These are phyloP conservation scores for Alternaria postmessia DNA, from an alignment of 2,329 filamentous ascomycete species.

Conservation along the genomic window DNA sequence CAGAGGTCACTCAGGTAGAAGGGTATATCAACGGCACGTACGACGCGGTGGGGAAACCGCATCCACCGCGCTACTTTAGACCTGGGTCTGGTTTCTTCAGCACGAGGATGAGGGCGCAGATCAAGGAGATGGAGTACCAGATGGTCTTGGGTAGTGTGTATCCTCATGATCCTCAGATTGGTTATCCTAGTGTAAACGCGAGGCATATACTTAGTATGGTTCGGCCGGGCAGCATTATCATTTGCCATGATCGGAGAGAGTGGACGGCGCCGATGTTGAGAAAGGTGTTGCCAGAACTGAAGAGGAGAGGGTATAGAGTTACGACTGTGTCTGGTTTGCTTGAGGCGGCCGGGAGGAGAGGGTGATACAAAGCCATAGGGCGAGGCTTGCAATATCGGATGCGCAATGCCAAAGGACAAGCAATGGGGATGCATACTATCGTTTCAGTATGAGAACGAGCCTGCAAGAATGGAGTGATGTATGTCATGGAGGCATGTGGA, in stretches of 20 bases:
- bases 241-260: slow-evolving; percentile 83
- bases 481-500: background rate
- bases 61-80: slow-evolving; percentile 74
- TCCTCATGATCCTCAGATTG: slow-evolving; percentile 89
- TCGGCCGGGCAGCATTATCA: slow-evolving; percentile 77
- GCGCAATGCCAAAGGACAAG: background rate
- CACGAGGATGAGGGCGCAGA: slow-evolving; percentile 68
- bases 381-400: background rate
- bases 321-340: slow-evolving; percentile 64
- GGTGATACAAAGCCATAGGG: background rate
- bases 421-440: no score
- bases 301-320: slow-evolving; percentile 72
- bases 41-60: slow-evolving; percentile 45
- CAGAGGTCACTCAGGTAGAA: slow-evolving; percentile 73
- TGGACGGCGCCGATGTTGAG: slow-evolving; percentile 85
- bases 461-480: background rate
- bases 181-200: slow-evolving; percentile 73
- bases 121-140: slow-evolving; percentile 70
- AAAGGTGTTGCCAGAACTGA: slow-evolving; percentile 75
- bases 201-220: slow-evolving; percentile 82
- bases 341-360: slow-evolving; percentile 10
- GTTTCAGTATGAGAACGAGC: background rate
- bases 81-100: slow-evolving; percentile 88
- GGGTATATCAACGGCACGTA: slow-evolving; percentile 67
- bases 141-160: slow-evolving; percentile 86